These are phyloP conservation scores for Diaporthe sp. DNA, from an alignment of 2,329 filamentous ascomycete genomes.

Conservation along the genomic window DNA sequence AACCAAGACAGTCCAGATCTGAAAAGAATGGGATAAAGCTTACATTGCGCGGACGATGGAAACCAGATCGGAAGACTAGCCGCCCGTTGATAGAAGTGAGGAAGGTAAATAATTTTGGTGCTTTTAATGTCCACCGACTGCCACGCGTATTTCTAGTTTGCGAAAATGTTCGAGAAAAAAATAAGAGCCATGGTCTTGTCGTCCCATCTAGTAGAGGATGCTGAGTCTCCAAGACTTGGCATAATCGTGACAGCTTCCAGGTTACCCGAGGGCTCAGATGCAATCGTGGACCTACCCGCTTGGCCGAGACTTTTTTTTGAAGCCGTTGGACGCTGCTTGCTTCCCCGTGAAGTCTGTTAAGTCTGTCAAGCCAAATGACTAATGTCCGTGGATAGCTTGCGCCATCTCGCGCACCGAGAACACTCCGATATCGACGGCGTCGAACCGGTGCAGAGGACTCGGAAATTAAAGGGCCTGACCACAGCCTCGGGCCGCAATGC, in stretches of 20 bases:
- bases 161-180: not conserved
- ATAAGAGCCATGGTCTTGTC: not conserved
- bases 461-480: conserved; percentile 27
- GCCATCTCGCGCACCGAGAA: not conserved
- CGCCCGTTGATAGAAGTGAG: not conserved
- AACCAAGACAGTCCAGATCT: not conserved
- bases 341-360: not conserved
- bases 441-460: conserved; percentile 17
- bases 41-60: not conserved
- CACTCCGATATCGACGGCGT: not conserved
- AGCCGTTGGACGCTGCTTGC: not conserved
- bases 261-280: not conserved
- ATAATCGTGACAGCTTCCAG: not conserved
- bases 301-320: too few species aligned
- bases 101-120: not conserved
- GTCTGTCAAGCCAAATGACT: not conserved
- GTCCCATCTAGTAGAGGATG: not conserved
- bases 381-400: not conserved
- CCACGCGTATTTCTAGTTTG: not conserved
- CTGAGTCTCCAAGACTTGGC: not conserved
- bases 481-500: conserved; percentile 33
- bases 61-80: too few species aligned
- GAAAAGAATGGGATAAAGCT: not conserved
- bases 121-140: not conserved
- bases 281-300: not conserved